phyloP scores from a whole-genome alignment of 768 basidiomycete genomes.

The Gymnopilus junonius region DNA sequence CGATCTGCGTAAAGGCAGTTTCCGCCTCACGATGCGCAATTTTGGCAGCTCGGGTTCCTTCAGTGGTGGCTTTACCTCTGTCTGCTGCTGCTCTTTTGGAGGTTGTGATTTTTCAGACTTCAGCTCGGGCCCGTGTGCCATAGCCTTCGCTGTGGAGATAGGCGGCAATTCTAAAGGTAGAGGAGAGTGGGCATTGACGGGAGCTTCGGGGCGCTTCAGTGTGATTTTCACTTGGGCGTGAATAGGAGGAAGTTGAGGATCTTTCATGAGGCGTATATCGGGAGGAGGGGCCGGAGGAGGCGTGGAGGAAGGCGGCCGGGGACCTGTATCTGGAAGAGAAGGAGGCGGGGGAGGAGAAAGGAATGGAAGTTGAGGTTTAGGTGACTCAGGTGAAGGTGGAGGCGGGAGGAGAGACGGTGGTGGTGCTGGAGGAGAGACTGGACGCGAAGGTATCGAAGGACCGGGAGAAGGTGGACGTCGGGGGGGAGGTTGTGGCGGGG shows the following conservation, averaged over 20 bases:
- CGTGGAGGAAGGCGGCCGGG: constrained; percentile 30
- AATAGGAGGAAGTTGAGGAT: constrained; percentile 35
- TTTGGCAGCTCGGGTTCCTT: constrained; percentile 31
- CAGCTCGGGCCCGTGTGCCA: constrained; percentile 18
- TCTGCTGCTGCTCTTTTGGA: constrained; percentile 1
- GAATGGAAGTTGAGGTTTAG: constrained; percentile 20
- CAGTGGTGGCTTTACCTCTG: constrained; percentile 2
- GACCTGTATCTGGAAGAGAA: constrained; percentile 24
- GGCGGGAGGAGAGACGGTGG: constrained; percentile 31
- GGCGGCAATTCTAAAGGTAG: constrained; percentile 18
- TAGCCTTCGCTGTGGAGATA: constrained; percentile 22
- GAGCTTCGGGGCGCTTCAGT: constrained; percentile 51
- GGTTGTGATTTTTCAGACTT: constrained; percentile 8
- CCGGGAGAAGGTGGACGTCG: constrained; percentile 5
- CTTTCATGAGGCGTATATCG: constrained; percentile 31
- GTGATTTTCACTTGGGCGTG: constrained; percentile 49
- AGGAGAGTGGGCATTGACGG: constrained; percentile 50
- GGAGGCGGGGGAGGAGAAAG: constrained; percentile 33
- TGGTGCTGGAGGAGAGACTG: constrained; percentile 25
- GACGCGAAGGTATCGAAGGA: constrained; percentile 16
- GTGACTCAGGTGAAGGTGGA: constrained; percentile 15
- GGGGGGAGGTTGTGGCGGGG: neutral
- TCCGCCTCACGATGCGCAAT: constrained; percentile 34
- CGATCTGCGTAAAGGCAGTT: constrained; percentile 52
- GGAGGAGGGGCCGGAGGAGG: constrained; percentile 37